Conservation (phyloP, 192 early-diverging fungal genomes). For the Spinellus fusiger region DNA sequence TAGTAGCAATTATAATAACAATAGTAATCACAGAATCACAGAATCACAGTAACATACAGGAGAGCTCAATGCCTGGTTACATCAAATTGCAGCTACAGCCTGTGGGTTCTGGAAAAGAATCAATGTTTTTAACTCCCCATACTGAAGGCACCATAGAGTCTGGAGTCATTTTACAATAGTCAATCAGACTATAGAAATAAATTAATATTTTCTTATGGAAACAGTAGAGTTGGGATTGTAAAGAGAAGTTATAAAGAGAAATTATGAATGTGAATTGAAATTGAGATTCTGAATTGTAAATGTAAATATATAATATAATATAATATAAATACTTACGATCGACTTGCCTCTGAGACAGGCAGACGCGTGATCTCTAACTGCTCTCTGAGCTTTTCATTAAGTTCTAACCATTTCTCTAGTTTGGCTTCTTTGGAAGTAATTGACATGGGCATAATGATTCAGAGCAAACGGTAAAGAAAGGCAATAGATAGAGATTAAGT, state of each 20-base stretch:
- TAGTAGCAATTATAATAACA: not conserved
- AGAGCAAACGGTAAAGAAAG: not conserved
- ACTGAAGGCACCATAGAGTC: conserved; percentile 24
- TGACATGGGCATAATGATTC: not conserved
- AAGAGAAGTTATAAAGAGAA: not conserved
- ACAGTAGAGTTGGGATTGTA: not conserved
- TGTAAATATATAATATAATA: not conserved
- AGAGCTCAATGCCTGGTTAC: no score
- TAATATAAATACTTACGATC: conserved; percentile 25
- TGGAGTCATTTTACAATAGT: conserved; percentile 19
- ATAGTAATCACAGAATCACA: not conserved
- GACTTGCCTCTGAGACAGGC: conserved; percentile 64
- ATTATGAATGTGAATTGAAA: not conserved
- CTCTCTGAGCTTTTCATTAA: conserved; percentile 68
- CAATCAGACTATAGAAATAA: conserved; percentile 16
- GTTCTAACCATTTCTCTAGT: conserved; percentile 63
- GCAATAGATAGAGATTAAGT: no score
- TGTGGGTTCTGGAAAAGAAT: conserved; percentile 18
- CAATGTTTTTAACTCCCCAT: conserved; percentile 17
- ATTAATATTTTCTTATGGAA: not conserved
- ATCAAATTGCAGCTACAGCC: conserved; percentile 5
- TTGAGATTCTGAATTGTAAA: not conserved
- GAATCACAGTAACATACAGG: no score
- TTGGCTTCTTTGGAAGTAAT: conserved; percentile 55
- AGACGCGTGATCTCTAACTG: conserved; percentile 72